phyloP scores from a whole-genome alignment of 352 stramenopile genomes.

The Globisporangium paroecandrum region DNA sequence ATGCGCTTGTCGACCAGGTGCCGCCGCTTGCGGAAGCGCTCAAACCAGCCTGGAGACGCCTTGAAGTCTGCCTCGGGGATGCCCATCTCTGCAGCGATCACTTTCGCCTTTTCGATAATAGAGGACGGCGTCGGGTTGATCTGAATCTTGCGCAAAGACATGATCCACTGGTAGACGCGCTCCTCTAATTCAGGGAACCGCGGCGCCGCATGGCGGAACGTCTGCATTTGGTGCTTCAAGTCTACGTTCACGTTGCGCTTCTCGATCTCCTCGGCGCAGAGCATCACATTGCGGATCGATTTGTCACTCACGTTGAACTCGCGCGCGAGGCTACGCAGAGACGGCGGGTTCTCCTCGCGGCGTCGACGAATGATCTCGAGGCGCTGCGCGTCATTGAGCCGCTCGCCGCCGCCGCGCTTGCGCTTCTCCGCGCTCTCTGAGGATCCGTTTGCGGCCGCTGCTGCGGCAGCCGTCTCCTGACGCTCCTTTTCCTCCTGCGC shows the following conservation, averaged over 20 bases:
- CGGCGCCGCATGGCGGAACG: constrained; percentile 14
- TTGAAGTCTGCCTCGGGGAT: constrained; percentile 17
- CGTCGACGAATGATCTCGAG: constrained; percentile 20
- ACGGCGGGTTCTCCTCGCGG: constrained; percentile 17
- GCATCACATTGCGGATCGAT: constrained; percentile 20
- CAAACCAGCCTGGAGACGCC: constrained; percentile 15
- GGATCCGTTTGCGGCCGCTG: background rate
- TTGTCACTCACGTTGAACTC: constrained; percentile 19
- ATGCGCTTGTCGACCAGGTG: constrained; percentile 13
- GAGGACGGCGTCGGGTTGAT: constrained; percentile 12
- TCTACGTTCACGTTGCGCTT: constrained; percentile 18
- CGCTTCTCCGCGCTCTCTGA: constrained; percentile 8
- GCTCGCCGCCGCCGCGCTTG: constrained; percentile 15
- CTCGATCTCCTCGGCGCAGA: constrained; percentile 11
- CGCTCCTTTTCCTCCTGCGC: constrained; percentile 14
- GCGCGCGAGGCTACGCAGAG: constrained; percentile 16
- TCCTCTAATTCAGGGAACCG: constrained; percentile 16
- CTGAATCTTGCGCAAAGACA: constrained; percentile 2
- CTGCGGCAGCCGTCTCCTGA: background rate
- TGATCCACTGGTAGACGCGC: constrained; percentile 15
- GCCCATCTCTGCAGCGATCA: constrained; percentile 12
- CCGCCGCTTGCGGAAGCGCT: constrained; percentile 16
- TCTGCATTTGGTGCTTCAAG: constrained; percentile 12
- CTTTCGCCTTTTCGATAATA: constrained; percentile 15
- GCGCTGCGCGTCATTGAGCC: constrained; percentile 19